Evolutionary conservation across 352 stramenopile species (phyloP).

Genomic region (Pythium volutum): DNA sequence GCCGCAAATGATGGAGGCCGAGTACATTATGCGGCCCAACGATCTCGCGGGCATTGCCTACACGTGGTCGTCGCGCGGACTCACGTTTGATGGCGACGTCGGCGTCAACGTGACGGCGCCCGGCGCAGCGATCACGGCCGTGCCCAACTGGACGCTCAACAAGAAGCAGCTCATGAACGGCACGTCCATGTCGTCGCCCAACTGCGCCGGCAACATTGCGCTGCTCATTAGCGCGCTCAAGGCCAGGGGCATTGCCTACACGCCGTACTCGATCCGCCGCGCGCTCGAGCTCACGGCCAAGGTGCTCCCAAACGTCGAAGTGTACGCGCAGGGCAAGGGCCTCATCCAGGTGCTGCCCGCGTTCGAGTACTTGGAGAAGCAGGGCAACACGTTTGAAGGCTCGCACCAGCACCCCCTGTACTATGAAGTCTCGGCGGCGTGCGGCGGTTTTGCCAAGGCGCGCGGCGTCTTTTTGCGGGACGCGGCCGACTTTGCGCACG

Average conservation of each 20-base stretch:
- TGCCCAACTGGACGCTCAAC: constrained; percentile 95
- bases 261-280: constrained; percentile 84
- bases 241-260: constrained; percentile 70
- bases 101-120: constrained; percentile 93
- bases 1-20: constrained; percentile 90
- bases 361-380: constrained; percentile 55
- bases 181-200: constrained; percentile 95
- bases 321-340: constrained; percentile 75
- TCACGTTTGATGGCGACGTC: constrained; percentile 88
- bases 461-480: constrained; percentile 86
- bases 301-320: constrained; percentile 58
- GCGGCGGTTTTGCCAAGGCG: constrained; percentile 34
- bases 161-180: constrained; percentile 97
- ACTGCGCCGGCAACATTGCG: constrained; percentile 92
- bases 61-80: constrained; percentile 92
- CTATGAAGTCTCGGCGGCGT: constrained; percentile 30
- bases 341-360: constrained; percentile 79
- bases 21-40: constrained; percentile 88
- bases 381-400: constrained; percentile 62
- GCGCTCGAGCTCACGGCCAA: constrained; percentile 86
- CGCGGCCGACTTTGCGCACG: constrained; percentile 64
- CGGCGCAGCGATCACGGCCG: constrained; percentile 91
- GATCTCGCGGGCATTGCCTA: constrained; percentile 72
- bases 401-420: constrained; percentile 51
- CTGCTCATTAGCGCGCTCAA: constrained; percentile 92